Percentiles rank a stretch among this genome's conserved stretches.
phyloP scores from a whole-genome alignment of 1,139 yeast genomes.

The Magnusiomyces suaveolens region DNA sequence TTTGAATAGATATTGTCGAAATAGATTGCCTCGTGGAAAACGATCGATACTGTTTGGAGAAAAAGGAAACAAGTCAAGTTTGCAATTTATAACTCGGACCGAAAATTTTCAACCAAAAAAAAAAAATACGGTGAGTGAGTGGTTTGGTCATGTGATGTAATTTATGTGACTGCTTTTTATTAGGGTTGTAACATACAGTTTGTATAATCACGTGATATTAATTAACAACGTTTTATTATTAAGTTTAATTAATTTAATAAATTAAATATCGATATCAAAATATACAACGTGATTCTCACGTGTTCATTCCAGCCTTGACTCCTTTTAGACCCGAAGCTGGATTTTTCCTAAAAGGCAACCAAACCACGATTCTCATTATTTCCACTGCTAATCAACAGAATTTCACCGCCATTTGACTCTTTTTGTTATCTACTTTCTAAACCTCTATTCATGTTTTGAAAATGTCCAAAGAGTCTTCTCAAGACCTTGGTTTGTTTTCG shows the following conservation, averaged over 20 bases:
- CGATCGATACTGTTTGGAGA: conserved; percentile 2
- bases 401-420: no score
- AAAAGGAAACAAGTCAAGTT: not conserved
- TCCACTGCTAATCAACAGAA: no score
- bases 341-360: no score
- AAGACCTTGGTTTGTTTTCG: no score
- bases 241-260: no score
- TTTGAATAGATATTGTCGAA: conserved; percentile 25
- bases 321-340: no score
- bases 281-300: no score
- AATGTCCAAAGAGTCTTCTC: not conserved
- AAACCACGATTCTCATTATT: no score
- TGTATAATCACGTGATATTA: not conserved
- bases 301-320: no score
- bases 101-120: not conserved
- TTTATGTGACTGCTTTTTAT: not conserved
- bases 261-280: no score
- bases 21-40: not conserved
- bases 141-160: not conserved
- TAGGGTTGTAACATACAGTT: not conserved
- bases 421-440: no score
- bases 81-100: not conserved
- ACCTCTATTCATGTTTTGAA: not conserved
- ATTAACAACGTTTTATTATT: no score
- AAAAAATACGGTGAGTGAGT: not conserved